Conservation (phyloP, 495 filamentous ascomycete genomes). For the Aspergillus homomorphus region DNA sequence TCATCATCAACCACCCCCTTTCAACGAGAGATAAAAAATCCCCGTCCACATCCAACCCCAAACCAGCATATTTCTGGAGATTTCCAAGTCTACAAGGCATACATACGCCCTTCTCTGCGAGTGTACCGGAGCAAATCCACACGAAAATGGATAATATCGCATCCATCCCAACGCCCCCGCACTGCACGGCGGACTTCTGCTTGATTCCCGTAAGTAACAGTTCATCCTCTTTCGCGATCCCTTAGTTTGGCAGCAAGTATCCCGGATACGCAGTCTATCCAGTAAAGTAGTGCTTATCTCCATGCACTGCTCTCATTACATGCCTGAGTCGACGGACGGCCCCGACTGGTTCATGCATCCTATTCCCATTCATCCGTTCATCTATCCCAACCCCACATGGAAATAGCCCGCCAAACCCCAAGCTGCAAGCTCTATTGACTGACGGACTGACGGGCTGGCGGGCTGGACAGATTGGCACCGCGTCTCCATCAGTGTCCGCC, state of each 20-base stretch:
- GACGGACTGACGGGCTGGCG: neutral
- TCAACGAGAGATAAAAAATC: no score
- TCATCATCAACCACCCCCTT: neutral
- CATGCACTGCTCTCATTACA: neutral
- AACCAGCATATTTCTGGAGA: no score
- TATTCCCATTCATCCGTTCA: neutral
- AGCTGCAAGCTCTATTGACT: slow-evolving; percentile 1
- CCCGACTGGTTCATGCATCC: neutral
- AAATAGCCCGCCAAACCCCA: slow-evolving; percentile 24
- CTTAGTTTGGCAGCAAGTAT: neutral
- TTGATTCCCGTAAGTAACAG: slow-evolving; percentile 63
- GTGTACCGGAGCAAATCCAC: no score
- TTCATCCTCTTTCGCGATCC: neutral
- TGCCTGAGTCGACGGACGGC: neutral
- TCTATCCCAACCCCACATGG: neutral
- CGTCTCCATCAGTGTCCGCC: slow-evolving; percentile 73
- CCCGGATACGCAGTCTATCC: neutral
- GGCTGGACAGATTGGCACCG: slow-evolving; percentile 67
- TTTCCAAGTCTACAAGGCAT: no score
- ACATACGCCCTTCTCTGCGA: no score
- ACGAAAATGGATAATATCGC: slow-evolving; percentile 18
- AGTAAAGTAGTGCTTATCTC: neutral
- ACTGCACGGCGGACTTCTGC: slow-evolving; percentile 79
- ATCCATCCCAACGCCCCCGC: slow-evolving; percentile 58
- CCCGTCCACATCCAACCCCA: no score